Evolutionary conservation across 139 green algal genomes (phyloP).

Genomic region (Chlamydomonas schloesseri): DNA sequence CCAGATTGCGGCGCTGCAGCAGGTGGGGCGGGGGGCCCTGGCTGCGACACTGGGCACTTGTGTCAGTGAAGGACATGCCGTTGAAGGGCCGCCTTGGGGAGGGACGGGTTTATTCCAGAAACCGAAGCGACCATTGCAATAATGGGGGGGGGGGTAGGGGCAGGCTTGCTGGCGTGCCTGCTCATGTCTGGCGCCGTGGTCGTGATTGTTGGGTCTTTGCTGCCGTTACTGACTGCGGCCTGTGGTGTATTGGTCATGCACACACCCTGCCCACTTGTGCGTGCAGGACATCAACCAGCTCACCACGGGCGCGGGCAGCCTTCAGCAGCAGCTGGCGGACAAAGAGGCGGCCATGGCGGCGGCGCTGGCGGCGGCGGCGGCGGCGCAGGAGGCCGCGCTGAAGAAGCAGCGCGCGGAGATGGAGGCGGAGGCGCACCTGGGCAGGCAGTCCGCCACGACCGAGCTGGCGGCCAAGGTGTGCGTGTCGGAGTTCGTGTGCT

Average conservation of each 20-base stretch:
- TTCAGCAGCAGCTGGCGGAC: background rate
- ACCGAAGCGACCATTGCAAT: too few relatives aligned
- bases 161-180: too few relatives aligned
- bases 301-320: background rate
- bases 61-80: too few relatives aligned
- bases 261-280: too few relatives aligned
- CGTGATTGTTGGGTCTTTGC: too few relatives aligned
- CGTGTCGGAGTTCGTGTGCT: too few relatives aligned
- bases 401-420: background rate
- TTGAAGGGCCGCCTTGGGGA: too few relatives aligned
- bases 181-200: too few relatives aligned
- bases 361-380: background rate
- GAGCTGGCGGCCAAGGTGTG: conserved; percentile 3
- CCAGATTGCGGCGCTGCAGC: background rate
- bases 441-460: background rate
- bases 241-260: too few relatives aligned
- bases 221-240: too few relatives aligned
- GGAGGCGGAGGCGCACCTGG: conserved; percentile 21
- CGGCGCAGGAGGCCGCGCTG: conserved; percentile 21
- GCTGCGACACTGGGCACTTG: background rate
- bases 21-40: background rate
- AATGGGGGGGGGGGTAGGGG: too few relatives aligned
- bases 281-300: background rate
- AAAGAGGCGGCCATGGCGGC: background rate
- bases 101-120: too few relatives aligned